Evolutionary conservation across 2,329 filamentous ascomycete genomes (phyloP).

Genomic region (Trichoderma endophyticum): DNA sequence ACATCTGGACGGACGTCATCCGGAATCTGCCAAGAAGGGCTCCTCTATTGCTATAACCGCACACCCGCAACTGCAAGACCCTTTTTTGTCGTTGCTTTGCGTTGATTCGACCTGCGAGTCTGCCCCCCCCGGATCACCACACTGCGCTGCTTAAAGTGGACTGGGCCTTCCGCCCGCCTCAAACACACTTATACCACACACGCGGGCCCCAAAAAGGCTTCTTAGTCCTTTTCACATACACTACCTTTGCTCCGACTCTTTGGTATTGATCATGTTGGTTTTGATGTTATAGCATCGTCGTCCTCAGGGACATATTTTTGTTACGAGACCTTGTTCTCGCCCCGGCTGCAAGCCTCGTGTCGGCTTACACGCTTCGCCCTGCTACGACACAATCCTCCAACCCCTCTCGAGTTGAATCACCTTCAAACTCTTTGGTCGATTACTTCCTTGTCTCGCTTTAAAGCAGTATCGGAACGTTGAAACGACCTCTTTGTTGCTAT

Average conservation of each 20-base stretch:
- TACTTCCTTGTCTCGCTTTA: neutral
- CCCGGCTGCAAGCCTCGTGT: slow-evolving; percentile 24
- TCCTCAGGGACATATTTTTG: slow-evolving; percentile 36
- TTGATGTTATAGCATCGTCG: slow-evolving; percentile 36
- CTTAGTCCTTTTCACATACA: slow-evolving; percentile 22
- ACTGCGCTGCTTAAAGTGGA: slow-evolving; percentile 15
- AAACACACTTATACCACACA: slow-evolving; percentile 19
- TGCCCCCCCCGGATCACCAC: slow-evolving; percentile 15
- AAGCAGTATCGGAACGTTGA: neutral
- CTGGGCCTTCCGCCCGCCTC: slow-evolving; percentile 12
- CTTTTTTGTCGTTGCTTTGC: slow-evolving; percentile 6
- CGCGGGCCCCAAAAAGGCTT: slow-evolving; percentile 16
- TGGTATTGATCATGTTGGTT: slow-evolving; percentile 34
- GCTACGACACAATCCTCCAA: slow-evolving; percentile 11
- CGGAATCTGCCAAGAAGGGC: slow-evolving; percentile 24
- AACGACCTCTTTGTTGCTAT: neutral
- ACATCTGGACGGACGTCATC: slow-evolving; percentile 25
- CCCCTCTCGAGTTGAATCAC: slow-evolving; percentile 2
- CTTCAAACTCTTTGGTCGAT: neutral
- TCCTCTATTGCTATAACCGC: slow-evolving; percentile 18
- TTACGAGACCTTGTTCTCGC: slow-evolving; percentile 20
- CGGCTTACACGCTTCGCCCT: slow-evolving; percentile 27
- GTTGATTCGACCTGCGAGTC: slow-evolving; percentile 13
- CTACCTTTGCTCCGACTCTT: slow-evolving; percentile 27
- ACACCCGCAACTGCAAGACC: slow-evolving; percentile 13